These are phyloP conservation scores for Chiua virens DNA, from an alignment of 768 basidiomycete genomes.

Conservation along the genomic window DNA sequence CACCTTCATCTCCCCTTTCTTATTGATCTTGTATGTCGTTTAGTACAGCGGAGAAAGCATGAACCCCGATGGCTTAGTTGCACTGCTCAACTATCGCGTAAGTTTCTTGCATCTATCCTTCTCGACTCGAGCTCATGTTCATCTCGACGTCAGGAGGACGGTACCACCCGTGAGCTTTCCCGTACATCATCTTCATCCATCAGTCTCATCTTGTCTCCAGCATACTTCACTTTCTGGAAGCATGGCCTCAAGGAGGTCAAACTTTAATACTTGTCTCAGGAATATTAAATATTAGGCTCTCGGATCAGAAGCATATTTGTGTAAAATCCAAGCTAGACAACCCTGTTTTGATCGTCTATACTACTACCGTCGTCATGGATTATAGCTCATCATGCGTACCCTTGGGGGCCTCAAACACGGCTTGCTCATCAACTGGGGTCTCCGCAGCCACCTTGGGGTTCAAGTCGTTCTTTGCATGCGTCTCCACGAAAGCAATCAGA, in stretches of 20 bases:
- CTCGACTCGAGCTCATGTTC: slow-evolving; percentile 1
- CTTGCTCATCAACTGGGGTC: slow-evolving; percentile 22
- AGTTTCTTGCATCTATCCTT: slow-evolving; percentile 21
- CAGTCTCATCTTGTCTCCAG: slow-evolving; percentile 37
- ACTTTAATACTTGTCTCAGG: slow-evolving; percentile 40
- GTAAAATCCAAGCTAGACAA: slow-evolving; percentile 23
- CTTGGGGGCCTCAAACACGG: slow-evolving; percentile 25
- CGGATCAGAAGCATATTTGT: slow-evolving; percentile 14
- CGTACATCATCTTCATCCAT: background rate
- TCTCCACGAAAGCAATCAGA: slow-evolving; percentile 79
- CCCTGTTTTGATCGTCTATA: slow-evolving; percentile 17
- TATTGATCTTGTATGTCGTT: background rate
- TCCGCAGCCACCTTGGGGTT: slow-evolving; percentile 34
- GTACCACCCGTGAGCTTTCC: slow-evolving; percentile 67
- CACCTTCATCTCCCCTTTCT: too few species aligned
- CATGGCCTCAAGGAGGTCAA: slow-evolving; percentile 86
- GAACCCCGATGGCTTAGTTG: slow-evolving; percentile 93
- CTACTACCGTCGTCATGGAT: slow-evolving; percentile 10
- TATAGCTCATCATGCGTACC: slow-evolving; percentile 31
- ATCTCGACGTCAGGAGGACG: slow-evolving; percentile 57
- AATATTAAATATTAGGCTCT: slow-evolving; percentile 4
- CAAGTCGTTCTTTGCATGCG: slow-evolving; percentile 74
- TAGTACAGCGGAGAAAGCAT: slow-evolving; percentile 73
- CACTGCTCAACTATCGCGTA: slow-evolving; percentile 90
- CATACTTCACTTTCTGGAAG: slow-evolving; percentile 96